A percentile compares a stretch with the other conserved stretches of the same genome.
phyloP scores from a whole-genome alignment of 192 early-diverging fungal species.

The Podila epicladia region DNA sequence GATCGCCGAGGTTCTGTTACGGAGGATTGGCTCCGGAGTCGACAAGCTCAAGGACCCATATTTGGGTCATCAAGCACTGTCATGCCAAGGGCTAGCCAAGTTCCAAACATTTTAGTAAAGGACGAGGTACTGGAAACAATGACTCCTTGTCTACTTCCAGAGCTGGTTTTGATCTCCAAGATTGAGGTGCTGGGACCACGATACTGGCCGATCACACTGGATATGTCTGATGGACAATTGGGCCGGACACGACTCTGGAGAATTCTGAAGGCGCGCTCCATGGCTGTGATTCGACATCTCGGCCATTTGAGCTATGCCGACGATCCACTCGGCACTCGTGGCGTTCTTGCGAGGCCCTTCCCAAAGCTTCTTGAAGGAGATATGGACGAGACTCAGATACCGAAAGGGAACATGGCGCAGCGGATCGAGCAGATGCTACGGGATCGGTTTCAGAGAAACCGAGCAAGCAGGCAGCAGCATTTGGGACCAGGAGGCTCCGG shows the following conservation, averaged over 20 bases:
- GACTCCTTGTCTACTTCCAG: conserved; percentile 72
- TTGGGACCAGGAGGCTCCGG: background rate
- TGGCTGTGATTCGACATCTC: conserved; percentile 56
- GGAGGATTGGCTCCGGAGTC: no score
- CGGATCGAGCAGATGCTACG: conserved; percentile 2
- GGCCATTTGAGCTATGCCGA: conserved; percentile 60
- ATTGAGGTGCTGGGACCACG: conserved; percentile 65
- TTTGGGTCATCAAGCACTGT: background rate
- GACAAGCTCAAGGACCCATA: no score
- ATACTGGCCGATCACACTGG: conserved; percentile 63
- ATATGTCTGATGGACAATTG: conserved; percentile 46
- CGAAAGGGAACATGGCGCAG: background rate
- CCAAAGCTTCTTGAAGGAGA: conserved; percentile 21
- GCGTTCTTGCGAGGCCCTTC: conserved; percentile 39
- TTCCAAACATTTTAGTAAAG: conserved; percentile 3
- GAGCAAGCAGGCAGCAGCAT: conserved; percentile 1
- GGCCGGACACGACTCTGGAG: conserved; percentile 28
- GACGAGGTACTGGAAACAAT: conserved; percentile 39
- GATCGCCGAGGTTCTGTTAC: background rate
- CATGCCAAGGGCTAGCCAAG: background rate
- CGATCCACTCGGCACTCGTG: conserved; percentile 34
- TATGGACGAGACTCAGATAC: background rate
- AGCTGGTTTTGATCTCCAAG: conserved; percentile 55
- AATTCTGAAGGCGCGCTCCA: conserved; percentile 46
- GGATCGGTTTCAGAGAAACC: conserved; percentile 10